These are phyloP conservation scores for Antitrichia curtipendula DNA, from an alignment of 225 moss, liverwort and hornwort species.

Conservation along the genomic window DNA sequence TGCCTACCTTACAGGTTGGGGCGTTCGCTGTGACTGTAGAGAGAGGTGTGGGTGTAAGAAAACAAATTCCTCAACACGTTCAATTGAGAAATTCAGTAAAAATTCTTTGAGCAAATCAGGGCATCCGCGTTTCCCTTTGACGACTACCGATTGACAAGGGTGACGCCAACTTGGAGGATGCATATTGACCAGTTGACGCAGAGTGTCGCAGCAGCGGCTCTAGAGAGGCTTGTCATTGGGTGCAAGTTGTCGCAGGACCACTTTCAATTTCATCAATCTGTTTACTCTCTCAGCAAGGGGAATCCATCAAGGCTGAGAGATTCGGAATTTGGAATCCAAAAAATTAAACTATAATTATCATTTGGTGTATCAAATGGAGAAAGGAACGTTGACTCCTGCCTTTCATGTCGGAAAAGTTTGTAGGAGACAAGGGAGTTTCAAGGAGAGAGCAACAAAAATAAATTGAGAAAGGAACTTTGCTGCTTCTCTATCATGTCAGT, in stretches of 20 bases:
- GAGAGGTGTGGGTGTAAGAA: not conserved
- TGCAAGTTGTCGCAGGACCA: not conserved
- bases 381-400: not conserved
- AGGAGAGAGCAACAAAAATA: not conserved
- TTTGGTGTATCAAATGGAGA: not conserved
- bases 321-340: not conserved
- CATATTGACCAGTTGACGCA: not conserved
- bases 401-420: fast-evolving
- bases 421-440: not conserved
- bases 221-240: not conserved
- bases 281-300: not conserved
- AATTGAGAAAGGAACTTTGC: too few species aligned
- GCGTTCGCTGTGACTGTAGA: too few species aligned
- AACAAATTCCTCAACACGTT: not conserved
- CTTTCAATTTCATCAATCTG: too few species aligned
- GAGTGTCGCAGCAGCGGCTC: not conserved
- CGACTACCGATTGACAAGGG: not conserved
- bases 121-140: not conserved
- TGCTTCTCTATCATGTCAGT: too few species aligned
- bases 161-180: not conserved
- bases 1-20: too few species aligned
- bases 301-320: not conserved
- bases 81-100: too few species aligned
- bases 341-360: not conserved
- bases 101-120: not conserved